These are phyloP conservation scores for Micractinium conductrix DNA, from an alignment of 139 green algal genomes.

Conservation along the genomic window DNA sequence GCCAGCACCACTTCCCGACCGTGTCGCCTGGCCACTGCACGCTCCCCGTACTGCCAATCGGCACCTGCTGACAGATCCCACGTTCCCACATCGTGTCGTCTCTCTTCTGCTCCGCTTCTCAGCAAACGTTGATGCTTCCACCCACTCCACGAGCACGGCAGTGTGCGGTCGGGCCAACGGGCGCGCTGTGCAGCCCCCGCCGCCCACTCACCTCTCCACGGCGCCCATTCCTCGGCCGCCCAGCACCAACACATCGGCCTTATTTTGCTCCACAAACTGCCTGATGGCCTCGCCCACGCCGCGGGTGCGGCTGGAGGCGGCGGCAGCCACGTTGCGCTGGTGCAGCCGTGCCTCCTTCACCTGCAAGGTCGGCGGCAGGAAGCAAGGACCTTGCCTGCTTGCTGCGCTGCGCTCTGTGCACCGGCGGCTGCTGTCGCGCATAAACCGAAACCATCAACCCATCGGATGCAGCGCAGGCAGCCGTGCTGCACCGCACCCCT, in stretches of 20 bases:
- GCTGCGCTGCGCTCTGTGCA: background rate
- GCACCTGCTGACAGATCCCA: no score
- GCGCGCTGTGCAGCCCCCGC: no score
- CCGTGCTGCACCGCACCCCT: background rate
- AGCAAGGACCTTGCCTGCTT: no score
- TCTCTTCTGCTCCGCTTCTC: no score
- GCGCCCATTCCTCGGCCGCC: slow-evolving; percentile 20
- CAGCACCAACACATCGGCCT: slow-evolving; percentile 5
- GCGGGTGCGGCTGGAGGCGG: background rate
- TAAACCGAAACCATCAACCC: background rate
- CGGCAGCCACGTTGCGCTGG: background rate
- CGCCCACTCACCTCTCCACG: slow-evolving; percentile 11
- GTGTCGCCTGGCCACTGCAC: no score
- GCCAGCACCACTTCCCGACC: background rate
- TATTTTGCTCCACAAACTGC: background rate
- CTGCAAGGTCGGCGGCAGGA: background rate
- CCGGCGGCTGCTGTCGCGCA: background rate
- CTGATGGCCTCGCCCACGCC: slow-evolving; percentile 8
- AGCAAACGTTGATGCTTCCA: no score
- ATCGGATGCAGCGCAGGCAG: background rate
- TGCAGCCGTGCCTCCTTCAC: background rate
- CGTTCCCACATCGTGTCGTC: no score
- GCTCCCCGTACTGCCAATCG: no score
- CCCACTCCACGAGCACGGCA: background rate
- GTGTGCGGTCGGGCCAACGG: background rate